Conservation (phyloP, 495 filamentous ascomycete genomes). For the Tetracladium marchalianum region DNA sequence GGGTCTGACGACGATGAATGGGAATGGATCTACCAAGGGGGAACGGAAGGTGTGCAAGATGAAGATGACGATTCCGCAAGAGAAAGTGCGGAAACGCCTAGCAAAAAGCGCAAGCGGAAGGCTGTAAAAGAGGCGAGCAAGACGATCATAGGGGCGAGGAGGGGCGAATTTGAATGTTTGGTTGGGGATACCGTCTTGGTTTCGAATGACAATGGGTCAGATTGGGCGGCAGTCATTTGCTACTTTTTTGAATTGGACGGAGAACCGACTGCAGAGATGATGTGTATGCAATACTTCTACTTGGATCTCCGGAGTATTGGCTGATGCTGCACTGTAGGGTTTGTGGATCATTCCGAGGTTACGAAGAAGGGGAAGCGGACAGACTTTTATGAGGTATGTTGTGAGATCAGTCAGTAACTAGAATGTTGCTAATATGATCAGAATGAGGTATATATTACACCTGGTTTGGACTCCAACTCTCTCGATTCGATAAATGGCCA, state of each 20-base stretch:
- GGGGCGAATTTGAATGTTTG: slow-evolving; percentile 73
- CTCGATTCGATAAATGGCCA: slow-evolving; percentile 87
- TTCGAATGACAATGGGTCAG: slow-evolving; percentile 43
- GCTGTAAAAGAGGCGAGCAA: slow-evolving; percentile 6
- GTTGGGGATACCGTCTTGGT: slow-evolving; percentile 78
- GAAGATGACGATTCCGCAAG: slow-evolving; percentile 10
- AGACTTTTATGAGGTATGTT: slow-evolving; percentile 60
- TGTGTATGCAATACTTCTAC: slow-evolving; percentile 32
- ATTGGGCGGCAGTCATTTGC: slow-evolving; percentile 82
- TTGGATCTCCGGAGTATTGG: not conserved
- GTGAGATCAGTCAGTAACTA: not conserved
- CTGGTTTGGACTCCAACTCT: slow-evolving; percentile 73
- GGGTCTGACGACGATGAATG: slow-evolving; percentile 78
- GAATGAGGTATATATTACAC: slow-evolving; percentile 89
- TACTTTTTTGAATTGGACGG: slow-evolving; percentile 57
- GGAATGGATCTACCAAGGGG: slow-evolving; percentile 76
- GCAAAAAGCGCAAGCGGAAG: slow-evolving; percentile 6
- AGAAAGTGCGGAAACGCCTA: not conserved
- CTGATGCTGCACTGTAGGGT: slow-evolving; percentile 45
- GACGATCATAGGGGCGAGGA: slow-evolving; percentile 69
- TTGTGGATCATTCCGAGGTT: slow-evolving; percentile 83
- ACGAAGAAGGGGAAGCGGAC: slow-evolving; percentile 65
- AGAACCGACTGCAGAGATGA: slow-evolving; percentile 58
- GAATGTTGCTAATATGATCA: slow-evolving; percentile 20
- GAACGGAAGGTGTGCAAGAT: slow-evolving; percentile 14